phyloP scores from a whole-genome alignment of 495 filamentous ascomycete species.

The Saxispiralis lemnorum region DNA sequence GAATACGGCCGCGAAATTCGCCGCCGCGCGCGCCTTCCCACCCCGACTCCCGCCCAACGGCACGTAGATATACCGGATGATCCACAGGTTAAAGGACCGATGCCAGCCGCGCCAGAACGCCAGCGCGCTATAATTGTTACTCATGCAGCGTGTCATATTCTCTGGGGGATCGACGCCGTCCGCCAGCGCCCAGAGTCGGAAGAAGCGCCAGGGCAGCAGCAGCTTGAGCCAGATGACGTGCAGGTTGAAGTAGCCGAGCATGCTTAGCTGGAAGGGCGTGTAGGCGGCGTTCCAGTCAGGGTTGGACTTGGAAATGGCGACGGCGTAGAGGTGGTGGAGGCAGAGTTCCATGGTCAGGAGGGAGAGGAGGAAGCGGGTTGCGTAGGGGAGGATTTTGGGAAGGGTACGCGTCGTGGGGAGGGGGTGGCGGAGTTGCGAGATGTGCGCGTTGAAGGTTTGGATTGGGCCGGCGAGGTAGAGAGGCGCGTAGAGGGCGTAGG shows the following conservation, averaged over 20 bases:
- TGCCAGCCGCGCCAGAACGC: constrained; percentile 96
- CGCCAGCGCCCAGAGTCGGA: constrained; percentile 80
- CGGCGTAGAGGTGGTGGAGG: constrained; percentile 82
- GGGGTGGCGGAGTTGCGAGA: constrained; percentile 64
- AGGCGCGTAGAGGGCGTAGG: constrained; percentile 78
- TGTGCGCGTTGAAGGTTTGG: constrained; percentile 94
- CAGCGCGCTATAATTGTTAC: constrained; percentile 80
- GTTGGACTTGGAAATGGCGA: constrained; percentile 71
- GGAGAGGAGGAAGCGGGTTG: constrained; percentile 58
- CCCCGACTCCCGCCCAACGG: constrained; percentile 56
- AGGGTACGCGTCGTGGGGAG: constrained; percentile 42
- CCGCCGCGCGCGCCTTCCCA: constrained; percentile 31
- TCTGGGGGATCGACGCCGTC: constrained; percentile 91
- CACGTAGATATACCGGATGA: constrained; percentile 84
- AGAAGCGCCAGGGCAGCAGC: constrained; percentile 89
- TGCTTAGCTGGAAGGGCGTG: constrained; percentile 70
- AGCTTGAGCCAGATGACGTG: constrained; percentile 98
- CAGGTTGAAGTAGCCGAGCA: constrained; percentile 92
- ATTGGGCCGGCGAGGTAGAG: constrained; percentile 88
- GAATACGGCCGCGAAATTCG: constrained; percentile 74
- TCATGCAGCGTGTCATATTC: constrained; percentile 96
- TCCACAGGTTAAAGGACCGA: constrained; percentile 82
- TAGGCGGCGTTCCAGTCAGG: constrained; percentile 61
- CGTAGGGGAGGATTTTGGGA: constrained; percentile 58
- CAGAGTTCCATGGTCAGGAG: constrained; percentile 86